Conservation (phyloP, 441 rosid genomes). For the Isatis lusitanica region DNA sequence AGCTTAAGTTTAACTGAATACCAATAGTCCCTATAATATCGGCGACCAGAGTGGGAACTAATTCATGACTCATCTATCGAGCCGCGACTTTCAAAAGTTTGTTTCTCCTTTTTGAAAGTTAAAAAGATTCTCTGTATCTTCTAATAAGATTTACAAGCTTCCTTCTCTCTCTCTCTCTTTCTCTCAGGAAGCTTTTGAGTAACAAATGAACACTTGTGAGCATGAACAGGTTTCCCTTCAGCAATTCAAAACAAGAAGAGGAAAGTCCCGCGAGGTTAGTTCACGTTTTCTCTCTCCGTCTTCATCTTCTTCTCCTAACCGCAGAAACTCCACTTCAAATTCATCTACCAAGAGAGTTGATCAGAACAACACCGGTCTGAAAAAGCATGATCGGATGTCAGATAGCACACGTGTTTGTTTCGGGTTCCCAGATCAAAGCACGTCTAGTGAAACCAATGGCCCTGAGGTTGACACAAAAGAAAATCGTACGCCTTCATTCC, state of each 20-base stretch:
- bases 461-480: slow-evolving; percentile 51
- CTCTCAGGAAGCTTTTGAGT: background rate
- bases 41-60: slow-evolving; percentile 47
- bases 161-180: background rate
- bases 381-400: slow-evolving; percentile 43
- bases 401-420: slow-evolving; percentile 14
- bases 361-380: slow-evolving; percentile 35
- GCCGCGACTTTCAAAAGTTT: slow-evolving; percentile 60
- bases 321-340: slow-evolving; percentile 40
- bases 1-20: slow-evolving; percentile 6
- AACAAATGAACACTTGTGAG: slow-evolving; percentile 39
- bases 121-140: slow-evolving; percentile 18
- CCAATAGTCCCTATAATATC: slow-evolving; percentile 32
- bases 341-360: slow-evolving; percentile 40
- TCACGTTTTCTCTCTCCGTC: slow-evolving; percentile 60
- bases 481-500: slow-evolving; percentile 42
- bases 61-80: slow-evolving; percentile 32
- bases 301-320: slow-evolving; percentile 45
- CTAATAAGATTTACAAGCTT: slow-evolving; percentile 8
- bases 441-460: slow-evolving; percentile 4
- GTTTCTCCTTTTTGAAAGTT: slow-evolving; percentile 43
- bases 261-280: slow-evolving; percentile 60
- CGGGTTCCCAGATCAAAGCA: slow-evolving; percentile 15
- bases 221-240: slow-evolving; percentile 23
- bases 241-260: slow-evolving; percentile 42